Conservation (phyloP, 345 rosid genomes). For the Dipteronia dyeriana region DNA sequence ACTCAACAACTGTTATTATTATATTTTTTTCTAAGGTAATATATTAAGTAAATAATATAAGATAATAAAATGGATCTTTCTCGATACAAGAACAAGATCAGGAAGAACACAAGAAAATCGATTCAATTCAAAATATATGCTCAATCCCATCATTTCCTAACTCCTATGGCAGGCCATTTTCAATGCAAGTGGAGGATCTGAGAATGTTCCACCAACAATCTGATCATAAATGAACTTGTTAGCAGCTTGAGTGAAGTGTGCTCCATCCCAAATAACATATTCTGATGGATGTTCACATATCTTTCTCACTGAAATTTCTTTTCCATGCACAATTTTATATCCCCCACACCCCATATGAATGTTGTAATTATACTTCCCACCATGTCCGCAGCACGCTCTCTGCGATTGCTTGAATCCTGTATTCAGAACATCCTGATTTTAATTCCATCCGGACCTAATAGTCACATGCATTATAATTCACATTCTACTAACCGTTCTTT, state of each 20-base stretch:
- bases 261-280: conserved; percentile 53
- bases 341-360: conserved; percentile 54
- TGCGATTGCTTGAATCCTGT: conserved; percentile 62
- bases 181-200: conserved; percentile 43
- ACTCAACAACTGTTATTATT: background rate
- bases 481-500: conserved; percentile 8
- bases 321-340: conserved; percentile 39
- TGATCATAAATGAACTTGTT: conserved; percentile 39
- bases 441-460: too few relatives aligned
- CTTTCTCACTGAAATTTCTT: conserved; percentile 49
- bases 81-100: too few relatives aligned
- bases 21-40: background rate
- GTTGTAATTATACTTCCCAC: conserved; percentile 77
- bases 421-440: background rate
- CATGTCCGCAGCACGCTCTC: conserved; percentile 75
- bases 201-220: conserved; percentile 33
- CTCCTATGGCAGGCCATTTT: conserved; percentile 41
- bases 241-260: conserved; percentile 53
- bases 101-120: too few relatives aligned
- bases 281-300: conserved; percentile 42
- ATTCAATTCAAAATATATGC: too few relatives aligned
- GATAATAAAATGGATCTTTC: background rate
- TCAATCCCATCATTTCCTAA: too few relatives aligned
- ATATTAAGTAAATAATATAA: background rate
- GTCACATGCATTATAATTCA: background rate